A percentile compares a stretch with the other conserved stretches of the same genome.
phyloP scores from a whole-genome alignment of 257 asterid genomes.

The Scutellaria galericulata region DNA sequence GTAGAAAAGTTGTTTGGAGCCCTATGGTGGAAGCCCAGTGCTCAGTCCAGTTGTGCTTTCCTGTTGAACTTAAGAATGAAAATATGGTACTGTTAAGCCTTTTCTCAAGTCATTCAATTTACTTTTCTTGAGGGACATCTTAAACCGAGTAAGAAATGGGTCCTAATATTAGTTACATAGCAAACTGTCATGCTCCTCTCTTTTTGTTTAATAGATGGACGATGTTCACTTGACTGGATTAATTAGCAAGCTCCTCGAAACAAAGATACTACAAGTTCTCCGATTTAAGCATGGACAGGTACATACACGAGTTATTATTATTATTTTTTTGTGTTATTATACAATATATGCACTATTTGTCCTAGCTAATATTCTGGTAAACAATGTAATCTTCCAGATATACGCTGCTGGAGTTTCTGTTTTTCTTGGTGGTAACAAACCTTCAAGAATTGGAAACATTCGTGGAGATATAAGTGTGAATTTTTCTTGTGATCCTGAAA shows the following conservation, averaged over 20 bases:
- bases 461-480: conserved; percentile 89
- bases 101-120: conserved; percentile 23
- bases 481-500: conserved; percentile 94
- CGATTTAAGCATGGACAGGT: conserved; percentile 97
- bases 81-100: conserved; percentile 56
- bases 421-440: conserved; percentile 94
- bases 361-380: conserved; percentile 27
- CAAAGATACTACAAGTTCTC: conserved; percentile 87
- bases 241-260: conserved; percentile 93
- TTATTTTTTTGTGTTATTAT: conserved; percentile 11
- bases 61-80: conserved; percentile 82
- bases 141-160: conserved; percentile 24
- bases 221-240: conserved; percentile 87
- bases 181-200: conserved; percentile 28
- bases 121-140: background rate
- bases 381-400: conserved; percentile 53
- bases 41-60: conserved; percentile 94
- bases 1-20: conserved; percentile 86
- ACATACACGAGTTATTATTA: background rate
- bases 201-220: conserved; percentile 63
- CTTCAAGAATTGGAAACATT: conserved; percentile 81
- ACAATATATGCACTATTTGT: conserved; percentile 15
- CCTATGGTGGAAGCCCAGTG: conserved; percentile 99
- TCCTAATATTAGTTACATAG: background rate
- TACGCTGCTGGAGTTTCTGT: conserved; percentile 97